phyloP scores from a whole-genome alignment of 2,329 filamentous ascomycete genomes.

The Microcyclosporella mali region DNA sequence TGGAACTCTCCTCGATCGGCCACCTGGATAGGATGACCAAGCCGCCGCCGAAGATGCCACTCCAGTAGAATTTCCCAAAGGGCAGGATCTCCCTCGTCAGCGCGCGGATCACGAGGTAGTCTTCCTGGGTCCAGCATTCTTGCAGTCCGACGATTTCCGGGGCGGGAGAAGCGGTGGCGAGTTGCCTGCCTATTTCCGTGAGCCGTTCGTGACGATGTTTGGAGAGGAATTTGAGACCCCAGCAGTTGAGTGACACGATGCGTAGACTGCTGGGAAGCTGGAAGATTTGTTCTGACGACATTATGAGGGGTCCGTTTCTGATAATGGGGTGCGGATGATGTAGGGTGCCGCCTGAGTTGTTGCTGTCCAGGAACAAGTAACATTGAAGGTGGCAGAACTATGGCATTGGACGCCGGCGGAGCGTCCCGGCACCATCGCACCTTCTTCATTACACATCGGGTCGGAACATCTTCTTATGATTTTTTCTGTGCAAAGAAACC shows the following conservation, averaged over 20 bases:
- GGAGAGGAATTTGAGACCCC: constrained; percentile 86
- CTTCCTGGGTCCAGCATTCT: constrained; percentile 85
- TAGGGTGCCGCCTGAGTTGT: neutral
- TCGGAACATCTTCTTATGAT: neutral
- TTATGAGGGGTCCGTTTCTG: neutral
- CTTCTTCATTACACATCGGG: too few relatives aligned
- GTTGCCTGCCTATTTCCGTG: constrained; percentile 72
- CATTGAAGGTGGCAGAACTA: neutral
- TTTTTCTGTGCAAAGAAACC: too few relatives aligned
- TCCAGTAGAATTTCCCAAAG: constrained; percentile 87
- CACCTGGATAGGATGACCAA: constrained; percentile 84
- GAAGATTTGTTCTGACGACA: constrained; percentile 18
- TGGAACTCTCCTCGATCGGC: constrained; percentile 84
- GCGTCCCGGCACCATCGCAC: neutral
- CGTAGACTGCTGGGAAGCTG: constrained; percentile 48
- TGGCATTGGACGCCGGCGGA: neutral
- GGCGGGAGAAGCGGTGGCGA: constrained; percentile 60
- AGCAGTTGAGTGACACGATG: constrained; percentile 89
- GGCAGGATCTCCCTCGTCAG: constrained; percentile 70
- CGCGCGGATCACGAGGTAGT: constrained; percentile 72
- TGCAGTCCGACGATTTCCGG: constrained; percentile 89
- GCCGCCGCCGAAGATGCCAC: constrained; percentile 82
- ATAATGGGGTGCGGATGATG: neutral
- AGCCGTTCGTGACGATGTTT: constrained; percentile 72
- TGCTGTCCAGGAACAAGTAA: constrained; percentile 1